Evolutionary conservation across 805 yeast species (phyloP), one percentile per base, ranked within the genome.

Genomic region (Kockiozyma suomiensis): DNA sequence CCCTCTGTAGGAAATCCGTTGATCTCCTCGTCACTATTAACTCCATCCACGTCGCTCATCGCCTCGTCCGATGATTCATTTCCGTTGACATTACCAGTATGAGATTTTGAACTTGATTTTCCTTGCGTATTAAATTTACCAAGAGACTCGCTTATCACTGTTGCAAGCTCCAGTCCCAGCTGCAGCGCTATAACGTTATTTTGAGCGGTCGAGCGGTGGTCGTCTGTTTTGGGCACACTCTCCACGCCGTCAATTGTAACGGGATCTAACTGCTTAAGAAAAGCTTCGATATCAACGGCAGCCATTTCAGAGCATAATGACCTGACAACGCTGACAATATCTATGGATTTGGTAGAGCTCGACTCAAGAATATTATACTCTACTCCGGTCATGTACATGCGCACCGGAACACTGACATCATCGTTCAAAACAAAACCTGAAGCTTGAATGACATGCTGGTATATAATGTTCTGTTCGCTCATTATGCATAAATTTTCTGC

Each of bases 161-260:
- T 84, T 25, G 90, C 76, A 33, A 93, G 72, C 71, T 93, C 98
- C 23, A 92, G 74, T 0, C 87, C 78, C 0, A 86, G 79, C 67
- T 90, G 96, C 23, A 88, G 75, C 3, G 88, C 79, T 64, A 86
- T 86, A 50, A 87, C 73, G 51, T 81, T 79, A 46, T 79, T 74
- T 64, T 81, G 80, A 2, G 88, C 83, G 13, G 47, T 30, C 19
- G 47, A 21, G 19, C 26, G 51, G 5, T 23, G 32, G 7, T 30
- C 45, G 38, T 59, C 58, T 10, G 30, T 40, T 38, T 25, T 45
- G 3, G 57, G 17, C 28, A 43, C 32, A n/a, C 25, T 42, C 46
- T 48, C 55, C 21, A 41, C 25, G 4, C 50, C 64, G 37, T 42
- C 54, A 6, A 25, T 53, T 4, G 13, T 5, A 4, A 8, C 48